Base-by-base conservation (phyloP, 2,329 filamentous ascomycete genomes). In the Hymenoscyphus scutula region DNA sequence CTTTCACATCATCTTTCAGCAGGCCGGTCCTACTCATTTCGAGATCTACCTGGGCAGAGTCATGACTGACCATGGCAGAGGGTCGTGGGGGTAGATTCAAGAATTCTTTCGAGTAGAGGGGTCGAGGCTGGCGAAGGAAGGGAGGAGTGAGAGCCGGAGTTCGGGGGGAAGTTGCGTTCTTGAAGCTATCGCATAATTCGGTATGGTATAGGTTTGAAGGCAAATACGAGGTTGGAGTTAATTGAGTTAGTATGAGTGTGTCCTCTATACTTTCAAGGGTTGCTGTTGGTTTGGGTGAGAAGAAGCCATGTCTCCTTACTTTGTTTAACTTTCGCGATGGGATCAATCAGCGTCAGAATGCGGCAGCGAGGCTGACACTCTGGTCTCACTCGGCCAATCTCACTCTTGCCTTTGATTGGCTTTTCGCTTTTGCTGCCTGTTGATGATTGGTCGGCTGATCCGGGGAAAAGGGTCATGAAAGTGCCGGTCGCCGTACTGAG, bases 1-100 rank as follows among this genome's bases (percentile, higher is more conserved):
- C 57, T 13, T 62, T 60, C 51, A 59, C 63, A 5, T 68, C 63
- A n/a, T 65, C 63, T 41, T 64, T 51, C 53, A 69, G 57, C 15
- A 68, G 56, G 29, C 62, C 62, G 19, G 56, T 56, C 54, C 64
- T 64, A 51, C 62, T 67, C 65, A 65, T 68, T 64, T 73, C 72
- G 15, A 73, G 55, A 65, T 73, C 71, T 57, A 62, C 61, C 51
- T 68, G 65, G 10, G 56, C 30, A 29, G 54, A 27, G 6, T 63
- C 63, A 27, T 32, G n/a, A 32, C 59, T 59, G 34, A 17, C 30
- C 66, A 68, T 68, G 38, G 1, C 56, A 23, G 23, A 25, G 15
- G 13, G 56, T 19, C 23, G 8, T 17, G 15, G 41, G 15, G 11
- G 41, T 48, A 19, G n/a, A 11, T 23, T 48, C 19, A 8, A 17